These are phyloP conservation scores for Evernia prunastri DNA, from an alignment of 495 filamentous ascomycete species.

Conservation along the genomic window DNA sequence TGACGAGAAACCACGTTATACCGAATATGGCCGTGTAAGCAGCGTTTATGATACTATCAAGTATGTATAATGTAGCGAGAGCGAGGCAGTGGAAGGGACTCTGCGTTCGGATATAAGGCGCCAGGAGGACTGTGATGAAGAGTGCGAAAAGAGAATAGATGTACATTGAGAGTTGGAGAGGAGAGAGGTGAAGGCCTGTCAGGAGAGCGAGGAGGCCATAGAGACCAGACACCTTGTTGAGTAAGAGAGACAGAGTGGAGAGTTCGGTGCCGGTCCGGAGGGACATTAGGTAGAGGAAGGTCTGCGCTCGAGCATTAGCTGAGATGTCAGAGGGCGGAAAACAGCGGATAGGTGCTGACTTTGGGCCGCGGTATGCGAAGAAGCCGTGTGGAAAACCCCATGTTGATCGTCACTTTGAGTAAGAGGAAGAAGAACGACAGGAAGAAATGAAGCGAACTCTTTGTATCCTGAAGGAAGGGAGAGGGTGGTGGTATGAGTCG, in stretches of 20 bases:
- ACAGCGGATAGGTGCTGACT: slow-evolving; percentile 31
- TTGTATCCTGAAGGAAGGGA: not conserved
- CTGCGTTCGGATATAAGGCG: slow-evolving; percentile 64
- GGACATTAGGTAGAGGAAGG: slow-evolving; percentile 77
- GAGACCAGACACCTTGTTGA: slow-evolving; percentile 84
- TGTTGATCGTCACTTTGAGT: slow-evolving; percentile 2
- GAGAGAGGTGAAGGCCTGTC: slow-evolving; percentile 62
- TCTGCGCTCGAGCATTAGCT: slow-evolving; percentile 37
- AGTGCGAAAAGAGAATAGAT: slow-evolving; percentile 71
- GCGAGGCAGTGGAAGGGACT: slow-evolving; percentile 61
- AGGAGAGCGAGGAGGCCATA: slow-evolving; percentile 83
- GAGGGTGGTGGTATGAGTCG: too few relatives aligned
- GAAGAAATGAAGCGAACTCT: not conserved
- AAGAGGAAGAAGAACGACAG: not conserved
- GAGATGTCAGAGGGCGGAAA: slow-evolving; percentile 7
- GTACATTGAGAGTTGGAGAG: slow-evolving; percentile 72
- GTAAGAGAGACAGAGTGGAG: slow-evolving; percentile 66
- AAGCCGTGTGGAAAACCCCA: slow-evolving; percentile 22
- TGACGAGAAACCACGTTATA: slow-evolving; percentile 72
- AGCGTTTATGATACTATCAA: slow-evolving; percentile 72
- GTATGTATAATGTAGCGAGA: slow-evolving; percentile 69
- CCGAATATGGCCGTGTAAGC: slow-evolving; percentile 74
- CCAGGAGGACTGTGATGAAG: slow-evolving; percentile 51
- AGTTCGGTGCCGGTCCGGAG: slow-evolving; percentile 79
- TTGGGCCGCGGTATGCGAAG: slow-evolving; percentile 54